Evolutionary conservation across 73 alveolate species (phyloP).

Genomic region (Stentor roeselii): DNA sequence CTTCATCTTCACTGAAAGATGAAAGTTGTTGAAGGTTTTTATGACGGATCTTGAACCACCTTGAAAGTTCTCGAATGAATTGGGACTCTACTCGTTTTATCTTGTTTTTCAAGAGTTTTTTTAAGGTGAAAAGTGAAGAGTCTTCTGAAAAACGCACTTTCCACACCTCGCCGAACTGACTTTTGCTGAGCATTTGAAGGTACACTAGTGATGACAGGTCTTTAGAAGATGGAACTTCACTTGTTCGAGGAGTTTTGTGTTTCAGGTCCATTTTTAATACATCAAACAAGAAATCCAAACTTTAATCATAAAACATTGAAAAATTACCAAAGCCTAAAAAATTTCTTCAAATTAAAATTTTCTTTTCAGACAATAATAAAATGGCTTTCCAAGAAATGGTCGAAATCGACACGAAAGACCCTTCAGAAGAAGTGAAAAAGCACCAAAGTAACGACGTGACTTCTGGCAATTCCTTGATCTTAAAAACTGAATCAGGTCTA

Average conservation of each 20-base stretch:
- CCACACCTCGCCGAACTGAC: slow-evolving; percentile 3
- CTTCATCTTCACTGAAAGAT: background rate
- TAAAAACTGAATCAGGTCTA: slow-evolving; percentile 19
- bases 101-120: no score
- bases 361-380: no score
- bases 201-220: no score
- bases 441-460: background rate
- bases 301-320: no score
- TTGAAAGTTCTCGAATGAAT: background rate
- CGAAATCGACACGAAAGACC: background rate
- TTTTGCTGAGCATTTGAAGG: no score
- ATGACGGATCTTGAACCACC: background rate
- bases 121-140: background rate
- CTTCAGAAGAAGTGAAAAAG: background rate
- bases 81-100: background rate
- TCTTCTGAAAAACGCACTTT: background rate
- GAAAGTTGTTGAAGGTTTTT: background rate
- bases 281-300: no score
- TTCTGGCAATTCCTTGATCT: slow-evolving; percentile 5
- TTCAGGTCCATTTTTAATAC: no score
- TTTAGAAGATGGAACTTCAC: no score
- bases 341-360: no score
- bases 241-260: no score
- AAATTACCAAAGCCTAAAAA: no score
- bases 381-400: slow-evolving; percentile 8